Base-by-base conservation (phyloP, 371 early-diverging fungal species). In the Mucor piriformis region DNA sequence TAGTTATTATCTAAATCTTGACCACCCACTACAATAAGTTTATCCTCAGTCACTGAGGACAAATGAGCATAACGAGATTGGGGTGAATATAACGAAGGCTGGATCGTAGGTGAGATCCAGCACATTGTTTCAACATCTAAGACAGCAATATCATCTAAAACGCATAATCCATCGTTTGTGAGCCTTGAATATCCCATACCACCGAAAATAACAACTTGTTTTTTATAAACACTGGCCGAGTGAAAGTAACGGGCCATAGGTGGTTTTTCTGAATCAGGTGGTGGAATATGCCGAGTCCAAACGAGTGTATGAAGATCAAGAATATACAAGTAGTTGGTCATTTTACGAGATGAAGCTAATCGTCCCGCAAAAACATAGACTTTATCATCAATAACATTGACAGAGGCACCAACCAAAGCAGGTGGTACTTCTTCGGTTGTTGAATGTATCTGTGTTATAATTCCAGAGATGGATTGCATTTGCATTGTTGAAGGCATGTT, bases 31-130 rank as follows among this genome's bases (percentile, higher is more conserved):
- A 92, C 71, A 5, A 91, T 72, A 42, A 92, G 63, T 29, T 76
- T 78, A 63, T 82, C 82, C n/a, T 73, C 79, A 44, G 81, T 64
- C 37, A 84, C 75, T 43, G 84, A 59, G 43, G 90, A 81, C n/a
- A 92, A 64, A 58, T 93, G 93, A 4, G 93, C 93, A 70, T 92
- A 93, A 23, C 93, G 73, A n/a, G 92, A 83, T 52, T 85, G 81
- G 23, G 92, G 92, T 11, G 83, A 73, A 42, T 77, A 83, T 0
- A 76, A 46, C 0, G 83, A 82, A 8, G 81, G 75, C 6, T 76
- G 72, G 13, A 86, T 73, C 6, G 63, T 63, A 27, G 78, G 75
- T 27, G 69, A 67, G 15, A 72, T 78, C 92, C 92, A 92, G 49
- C 76, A 73, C 66, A 84, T 74, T 11, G 79, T 77, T 11, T 78